These are phyloP conservation scores for Lepiota brunneoincarnata DNA, from an alignment of 768 basidiomycete species.

Conservation along the genomic window DNA sequence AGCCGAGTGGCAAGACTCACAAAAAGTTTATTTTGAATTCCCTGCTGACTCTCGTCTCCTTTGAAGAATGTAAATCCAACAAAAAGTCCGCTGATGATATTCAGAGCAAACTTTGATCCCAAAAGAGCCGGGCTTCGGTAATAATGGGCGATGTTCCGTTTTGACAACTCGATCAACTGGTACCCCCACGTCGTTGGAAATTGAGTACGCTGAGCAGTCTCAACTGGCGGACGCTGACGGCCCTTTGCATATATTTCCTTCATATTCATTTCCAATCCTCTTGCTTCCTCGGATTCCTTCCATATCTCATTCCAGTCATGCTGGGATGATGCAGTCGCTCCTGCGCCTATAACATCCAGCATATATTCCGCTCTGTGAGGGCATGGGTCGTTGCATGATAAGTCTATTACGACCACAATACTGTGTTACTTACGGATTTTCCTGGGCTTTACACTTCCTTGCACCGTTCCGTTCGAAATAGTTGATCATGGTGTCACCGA, in stretches of 20 bases:
- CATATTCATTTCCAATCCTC: slow-evolving; percentile 34
- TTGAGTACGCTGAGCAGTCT: slow-evolving; percentile 34
- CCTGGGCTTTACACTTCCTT: slow-evolving; percentile 53
- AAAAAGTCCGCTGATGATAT: slow-evolving; percentile 52
- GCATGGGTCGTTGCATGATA: background rate
- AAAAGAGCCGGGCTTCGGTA: slow-evolving; percentile 62
- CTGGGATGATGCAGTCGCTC: slow-evolving; percentile 53
- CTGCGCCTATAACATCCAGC: slow-evolving; percentile 74
- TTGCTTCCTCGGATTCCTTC: slow-evolving; percentile 47
- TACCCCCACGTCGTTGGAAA: slow-evolving; percentile 54
- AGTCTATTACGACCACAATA: background rate
- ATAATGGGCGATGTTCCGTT: slow-evolving; percentile 41
- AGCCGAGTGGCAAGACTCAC: slow-evolving; percentile 30
- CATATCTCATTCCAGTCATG: slow-evolving; percentile 60
- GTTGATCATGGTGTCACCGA: slow-evolving; percentile 62
- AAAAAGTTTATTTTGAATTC: slow-evolving; percentile 65
- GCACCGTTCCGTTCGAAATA: slow-evolving; percentile 81
- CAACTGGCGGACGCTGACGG: slow-evolving; percentile 32
- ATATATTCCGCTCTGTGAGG: slow-evolving; percentile 53
- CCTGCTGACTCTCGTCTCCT: slow-evolving; percentile 49
- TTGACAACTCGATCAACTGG: slow-evolving; percentile 42
- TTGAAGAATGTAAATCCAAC: slow-evolving; percentile 66
- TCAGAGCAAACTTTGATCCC: slow-evolving; percentile 54
- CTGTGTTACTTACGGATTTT: slow-evolving; percentile 59
- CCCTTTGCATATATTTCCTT: slow-evolving; percentile 49